Conservation (phyloP, 495 filamentous ascomycete species). For the Physcia stellaris region DNA sequence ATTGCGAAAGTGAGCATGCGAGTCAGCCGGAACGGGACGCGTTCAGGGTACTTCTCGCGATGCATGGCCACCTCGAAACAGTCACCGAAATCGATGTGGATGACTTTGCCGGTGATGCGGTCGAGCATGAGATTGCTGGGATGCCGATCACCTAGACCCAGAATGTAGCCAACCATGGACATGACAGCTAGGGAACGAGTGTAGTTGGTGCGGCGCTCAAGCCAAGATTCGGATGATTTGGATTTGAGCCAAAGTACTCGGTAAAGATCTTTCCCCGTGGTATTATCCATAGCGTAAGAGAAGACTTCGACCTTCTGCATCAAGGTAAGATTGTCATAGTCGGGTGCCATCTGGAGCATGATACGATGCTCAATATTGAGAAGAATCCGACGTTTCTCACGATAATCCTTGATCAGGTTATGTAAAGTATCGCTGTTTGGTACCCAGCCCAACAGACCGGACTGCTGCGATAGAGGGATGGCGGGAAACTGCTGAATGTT, state of each 20-base stretch:
- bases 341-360: conserved; percentile 99
- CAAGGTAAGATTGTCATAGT: conserved; percentile 93
- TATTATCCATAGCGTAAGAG: conserved; percentile 96
- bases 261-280: conserved; percentile 95
- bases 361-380: conserved; percentile 98
- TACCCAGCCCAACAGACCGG: conserved; percentile 92
- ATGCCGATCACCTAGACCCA: conserved; percentile 90
- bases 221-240: conserved; percentile 94
- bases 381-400: conserved; percentile 89
- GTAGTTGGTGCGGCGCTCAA: conserved; percentile 93
- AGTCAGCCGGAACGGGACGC: conserved; percentile 93
- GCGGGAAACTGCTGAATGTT: conserved; percentile 91
- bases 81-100: conserved; percentile 98
- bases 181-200: conserved; percentile 94
- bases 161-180: conserved; percentile 99
- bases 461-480: conserved; percentile 90
- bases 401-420: conserved; percentile 90
- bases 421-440: conserved; percentile 95
- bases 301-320: conserved; percentile 99
- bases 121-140: conserved; percentile 96
- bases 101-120: conserved; percentile 83
- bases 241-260: conserved; percentile 97
- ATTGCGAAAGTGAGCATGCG: conserved; percentile 98
- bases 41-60: conserved; percentile 95
- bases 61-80: conserved; percentile 99